Conservation (phyloP, 768 basidiomycete genomes). For the Lentinula raphanica region DNA sequence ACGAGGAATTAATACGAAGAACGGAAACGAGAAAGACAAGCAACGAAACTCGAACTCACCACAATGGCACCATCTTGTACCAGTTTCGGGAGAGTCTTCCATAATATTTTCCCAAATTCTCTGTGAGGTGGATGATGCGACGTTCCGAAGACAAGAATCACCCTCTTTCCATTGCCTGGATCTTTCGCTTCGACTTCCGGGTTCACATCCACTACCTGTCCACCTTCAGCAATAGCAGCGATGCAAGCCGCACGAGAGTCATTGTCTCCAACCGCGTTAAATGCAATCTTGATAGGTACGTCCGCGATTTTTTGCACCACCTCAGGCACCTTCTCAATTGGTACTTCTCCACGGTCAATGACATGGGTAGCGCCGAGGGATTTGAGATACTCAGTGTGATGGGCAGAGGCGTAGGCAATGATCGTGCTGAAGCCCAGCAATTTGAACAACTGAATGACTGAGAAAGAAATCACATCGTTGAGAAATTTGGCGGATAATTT, state of each 20-base stretch:
- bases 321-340: background rate
- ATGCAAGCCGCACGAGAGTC: background rate
- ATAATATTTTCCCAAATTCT: background rate
- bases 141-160: background rate
- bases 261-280: background rate
- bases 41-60: background rate
- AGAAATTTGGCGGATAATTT: no score
- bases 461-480: background rate
- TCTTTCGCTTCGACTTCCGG: background rate
- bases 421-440: slow-evolving; percentile 15
- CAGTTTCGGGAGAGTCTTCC: background rate
- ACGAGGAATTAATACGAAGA: background rate
- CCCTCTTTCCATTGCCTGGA: background rate
- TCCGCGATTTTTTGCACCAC: background rate
- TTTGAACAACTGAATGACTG: slow-evolving; percentile 5
- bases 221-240: slow-evolving; percentile 1
- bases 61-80: background rate
- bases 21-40: background rate
- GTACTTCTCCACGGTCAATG: slow-evolving; percentile 21
- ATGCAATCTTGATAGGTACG: slow-evolving; percentile 1
- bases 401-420: slow-evolving; percentile 31
- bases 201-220: background rate
- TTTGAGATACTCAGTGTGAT: slow-evolving; percentile 25
- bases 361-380: slow-evolving; percentile 36
- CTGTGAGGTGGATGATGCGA: background rate